phyloP scores from a whole-genome alignment of 2,329 filamentous ascomycete genomes.

The Aspergillus uvarum region DNA sequence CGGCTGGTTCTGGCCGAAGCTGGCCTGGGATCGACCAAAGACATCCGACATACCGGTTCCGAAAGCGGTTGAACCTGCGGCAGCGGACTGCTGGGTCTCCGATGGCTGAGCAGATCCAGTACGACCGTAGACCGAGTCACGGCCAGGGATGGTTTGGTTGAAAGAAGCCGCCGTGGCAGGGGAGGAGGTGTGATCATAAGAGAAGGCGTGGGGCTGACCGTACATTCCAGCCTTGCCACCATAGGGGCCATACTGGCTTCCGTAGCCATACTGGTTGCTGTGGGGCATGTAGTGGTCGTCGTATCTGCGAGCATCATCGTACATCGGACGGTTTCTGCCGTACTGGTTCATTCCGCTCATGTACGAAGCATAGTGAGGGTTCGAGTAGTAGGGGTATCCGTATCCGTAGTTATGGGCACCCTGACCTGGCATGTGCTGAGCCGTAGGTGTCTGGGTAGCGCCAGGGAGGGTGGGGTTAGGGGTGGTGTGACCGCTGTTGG shows the following conservation, averaged over 20 bases:
- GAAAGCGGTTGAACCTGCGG: conserved; percentile 52
- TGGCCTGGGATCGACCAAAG: conserved; percentile 58
- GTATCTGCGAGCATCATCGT: conserved; percentile 50
- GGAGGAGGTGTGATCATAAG: conserved; percentile 65
- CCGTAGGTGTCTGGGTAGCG: conserved; percentile 55
- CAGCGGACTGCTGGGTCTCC: conserved; percentile 53
- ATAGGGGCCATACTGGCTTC: conserved; percentile 52
- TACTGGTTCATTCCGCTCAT: conserved; percentile 56
- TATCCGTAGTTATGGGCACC: conserved; percentile 58
- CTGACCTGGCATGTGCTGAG: conserved; percentile 55
- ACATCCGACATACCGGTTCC: conserved; percentile 56
- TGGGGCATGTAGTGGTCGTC: conserved; percentile 50
- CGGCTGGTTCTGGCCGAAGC: conserved; percentile 57
- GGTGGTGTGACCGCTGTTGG: conserved; percentile 86
- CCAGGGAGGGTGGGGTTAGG: conserved; percentile 72
- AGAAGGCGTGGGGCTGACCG: conserved; percentile 62
- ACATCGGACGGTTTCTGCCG: conserved; percentile 51
- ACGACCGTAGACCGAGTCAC: conserved; percentile 61
- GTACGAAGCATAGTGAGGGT: conserved; percentile 63
- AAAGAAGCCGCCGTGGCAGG: conserved; percentile 58
- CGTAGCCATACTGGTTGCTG: conserved; percentile 55
- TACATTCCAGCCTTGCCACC: conserved; percentile 62
- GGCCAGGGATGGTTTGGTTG: conserved; percentile 45
- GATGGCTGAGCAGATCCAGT: conserved; percentile 58
- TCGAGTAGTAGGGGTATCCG: conserved; percentile 59